Base-by-base conservation (phyloP, 2,329 filamentous ascomycete genomes). In the Amylocarpus encephaloides region DNA sequence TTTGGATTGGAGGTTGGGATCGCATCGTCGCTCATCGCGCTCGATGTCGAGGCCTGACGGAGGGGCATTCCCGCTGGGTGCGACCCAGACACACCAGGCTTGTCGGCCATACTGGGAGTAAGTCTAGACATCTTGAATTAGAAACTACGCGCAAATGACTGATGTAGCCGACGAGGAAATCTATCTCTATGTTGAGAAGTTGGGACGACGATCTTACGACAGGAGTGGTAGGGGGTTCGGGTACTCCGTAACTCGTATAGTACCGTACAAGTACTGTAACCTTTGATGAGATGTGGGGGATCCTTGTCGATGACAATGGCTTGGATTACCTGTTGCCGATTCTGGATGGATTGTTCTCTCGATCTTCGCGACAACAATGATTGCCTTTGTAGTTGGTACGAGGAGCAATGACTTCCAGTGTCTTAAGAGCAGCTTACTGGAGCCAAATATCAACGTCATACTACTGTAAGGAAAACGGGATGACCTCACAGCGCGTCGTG, bases 1-100 rank as follows among this genome's bases (percentile, higher is more conserved):
- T 53, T 63, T 19, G 60, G 62, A 52, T 66, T 60, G 5, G 55
- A 54, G 4, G 46, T 43, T 5, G 64, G 63, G 13, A 67, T 56
- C 13, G 64, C 54, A 49, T 62, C 59, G 12, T 65, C 63, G 43
- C 59, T 62, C 51, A 56, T 43, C 2, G 51, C 55, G 42, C 57
- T 61, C n/a, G 52, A 52, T 6, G 51, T 51, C 9, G 60, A 62
- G 13, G 55, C 46, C 40, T 64, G 59, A 13, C 64, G 54, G 26
- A 55, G 50, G 1, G 63, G 63, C 55, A 65, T 55, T 15, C 54
- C 55, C 6, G 55, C 57, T 16, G 60, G 55, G 36, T 60, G 53
- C 12, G 58, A 59, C 18, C 59, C 60, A 16, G 60, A 56, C 33
- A 57, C 41, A n/a, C 55, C 58, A 40, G 60, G 42, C 43, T 53